A percentile compares a stretch with the other conserved stretches of the same genome.
These are phyloP conservation scores for Zymoseptoria brevis DNA, from an alignment of 2,329 filamentous ascomycete genomes.

Conservation along the genomic window DNA sequence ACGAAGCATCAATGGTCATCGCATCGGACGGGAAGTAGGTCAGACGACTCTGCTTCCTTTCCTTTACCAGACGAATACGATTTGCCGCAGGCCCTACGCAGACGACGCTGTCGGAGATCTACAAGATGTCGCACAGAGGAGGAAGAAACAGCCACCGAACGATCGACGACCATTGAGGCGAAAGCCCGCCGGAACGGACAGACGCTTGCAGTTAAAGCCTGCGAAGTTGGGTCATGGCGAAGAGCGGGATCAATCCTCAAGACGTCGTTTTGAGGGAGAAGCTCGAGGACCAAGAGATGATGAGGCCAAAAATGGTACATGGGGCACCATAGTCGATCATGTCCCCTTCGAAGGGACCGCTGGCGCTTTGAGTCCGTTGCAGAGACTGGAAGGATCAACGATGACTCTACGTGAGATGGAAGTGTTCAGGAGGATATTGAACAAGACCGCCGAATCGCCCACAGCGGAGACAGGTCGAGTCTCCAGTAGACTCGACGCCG, in stretches of 20 bases:
- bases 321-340: neutral
- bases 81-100: constrained; percentile 12
- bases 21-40: neutral
- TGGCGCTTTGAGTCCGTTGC: constrained; percentile 3
- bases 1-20: neutral
- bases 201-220: neutral
- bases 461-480: neutral
- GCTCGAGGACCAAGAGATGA: neutral
- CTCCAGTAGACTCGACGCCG: neutral
- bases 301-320: neutral
- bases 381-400: constrained; percentile 12
- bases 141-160: neutral
- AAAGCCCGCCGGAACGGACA: neutral
- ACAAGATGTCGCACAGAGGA: neutral
- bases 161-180: constrained; percentile 1
- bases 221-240: constrained; percentile 1
- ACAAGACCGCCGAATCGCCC: neutral
- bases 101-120: neutral
- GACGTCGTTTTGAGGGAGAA: neutral
- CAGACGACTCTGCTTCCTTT: constrained; percentile 18
- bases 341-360: constrained; percentile 14
- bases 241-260: constrained; percentile 2
- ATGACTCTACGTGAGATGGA: constrained; percentile 16
- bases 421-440: constrained; percentile 13
- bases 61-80: constrained; percentile 26